phyloP scores from a whole-genome alignment of 2,329 filamentous ascomycete species.

The Madurella fahalii region DNA sequence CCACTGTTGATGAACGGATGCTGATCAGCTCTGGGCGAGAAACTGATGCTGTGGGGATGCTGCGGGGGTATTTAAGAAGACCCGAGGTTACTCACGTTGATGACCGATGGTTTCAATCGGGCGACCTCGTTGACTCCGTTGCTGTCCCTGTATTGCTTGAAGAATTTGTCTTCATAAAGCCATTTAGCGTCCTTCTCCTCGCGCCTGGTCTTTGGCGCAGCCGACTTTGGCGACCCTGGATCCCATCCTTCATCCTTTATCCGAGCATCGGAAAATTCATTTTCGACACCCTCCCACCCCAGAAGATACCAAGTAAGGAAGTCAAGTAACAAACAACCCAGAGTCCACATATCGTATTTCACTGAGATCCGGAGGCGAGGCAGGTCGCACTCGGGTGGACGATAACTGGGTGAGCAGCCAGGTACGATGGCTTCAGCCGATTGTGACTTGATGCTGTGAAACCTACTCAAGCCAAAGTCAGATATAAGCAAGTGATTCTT shows the following conservation, averaged over 20 bases:
- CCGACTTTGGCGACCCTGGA: no score
- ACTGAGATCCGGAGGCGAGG: no score
- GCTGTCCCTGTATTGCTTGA: background rate
- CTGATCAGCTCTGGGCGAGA: background rate
- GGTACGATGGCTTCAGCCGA: no score
- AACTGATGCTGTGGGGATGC: background rate
- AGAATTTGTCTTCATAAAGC: background rate
- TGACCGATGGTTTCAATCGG: background rate
- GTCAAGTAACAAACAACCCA: no score
- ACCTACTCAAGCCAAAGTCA: no score
- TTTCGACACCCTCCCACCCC: background rate
- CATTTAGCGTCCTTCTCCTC: background rate
- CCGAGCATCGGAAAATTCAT: background rate
- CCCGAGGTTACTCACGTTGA: background rate
- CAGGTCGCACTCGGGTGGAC: no score
- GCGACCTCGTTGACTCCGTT: background rate
- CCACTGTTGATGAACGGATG: background rate
- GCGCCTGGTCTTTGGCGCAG: no score
- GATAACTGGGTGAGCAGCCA: no score
- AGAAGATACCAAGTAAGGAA: background rate
- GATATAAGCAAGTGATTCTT: no score
- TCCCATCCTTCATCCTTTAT: background rate
- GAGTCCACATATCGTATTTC: no score
- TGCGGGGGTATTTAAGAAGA: no score
- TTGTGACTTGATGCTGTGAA: no score